phyloP scores from a whole-genome alignment of 345 rosid species.

The Gossypium australe region DNA sequence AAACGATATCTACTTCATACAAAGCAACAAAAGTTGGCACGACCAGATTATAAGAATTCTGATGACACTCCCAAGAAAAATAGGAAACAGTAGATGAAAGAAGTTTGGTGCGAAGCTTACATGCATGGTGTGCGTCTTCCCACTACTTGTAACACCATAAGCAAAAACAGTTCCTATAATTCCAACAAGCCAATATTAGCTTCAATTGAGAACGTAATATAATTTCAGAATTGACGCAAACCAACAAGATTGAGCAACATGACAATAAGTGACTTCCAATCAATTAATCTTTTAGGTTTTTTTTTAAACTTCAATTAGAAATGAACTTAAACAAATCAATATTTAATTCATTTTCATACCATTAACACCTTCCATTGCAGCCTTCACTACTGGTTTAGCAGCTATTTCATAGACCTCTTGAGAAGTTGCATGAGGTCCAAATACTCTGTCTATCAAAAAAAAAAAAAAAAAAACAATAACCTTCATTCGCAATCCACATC shows the following conservation, averaged over 20 bases:
- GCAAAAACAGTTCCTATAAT: constrained; percentile 95
- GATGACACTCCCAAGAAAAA: background rate
- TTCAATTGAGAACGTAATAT: background rate
- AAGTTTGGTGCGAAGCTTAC: constrained; percentile 40
- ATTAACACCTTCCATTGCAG: constrained; percentile 99
- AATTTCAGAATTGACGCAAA: background rate
- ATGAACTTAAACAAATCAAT: background rate
- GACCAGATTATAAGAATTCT: background rate
- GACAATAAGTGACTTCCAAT: background rate
- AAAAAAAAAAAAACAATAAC: constrained; percentile 9
- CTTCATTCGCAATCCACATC: background rate
- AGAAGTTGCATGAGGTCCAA: constrained; percentile 74
- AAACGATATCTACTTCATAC: background rate
- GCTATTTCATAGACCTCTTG: constrained; percentile 90
- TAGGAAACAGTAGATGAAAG: background rate
- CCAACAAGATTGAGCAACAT: background rate
- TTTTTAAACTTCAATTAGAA: background rate
- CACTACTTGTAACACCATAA: constrained; percentile 99
- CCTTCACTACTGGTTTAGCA: constrained; percentile 90
- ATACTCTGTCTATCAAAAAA: constrained; percentile 67
- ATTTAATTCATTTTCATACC: constrained; percentile 40
- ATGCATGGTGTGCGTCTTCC: constrained; percentile 99
- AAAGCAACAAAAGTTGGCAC: background rate
- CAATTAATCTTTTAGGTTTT: background rate
- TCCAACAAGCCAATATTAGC: constrained; percentile 4